Percentiles rank a stretch among this genome's conserved stretches.
These are phyloP conservation scores for Didymella exigua DNA, from an alignment of 2,329 filamentous ascomycete species.

Conservation along the genomic window DNA sequence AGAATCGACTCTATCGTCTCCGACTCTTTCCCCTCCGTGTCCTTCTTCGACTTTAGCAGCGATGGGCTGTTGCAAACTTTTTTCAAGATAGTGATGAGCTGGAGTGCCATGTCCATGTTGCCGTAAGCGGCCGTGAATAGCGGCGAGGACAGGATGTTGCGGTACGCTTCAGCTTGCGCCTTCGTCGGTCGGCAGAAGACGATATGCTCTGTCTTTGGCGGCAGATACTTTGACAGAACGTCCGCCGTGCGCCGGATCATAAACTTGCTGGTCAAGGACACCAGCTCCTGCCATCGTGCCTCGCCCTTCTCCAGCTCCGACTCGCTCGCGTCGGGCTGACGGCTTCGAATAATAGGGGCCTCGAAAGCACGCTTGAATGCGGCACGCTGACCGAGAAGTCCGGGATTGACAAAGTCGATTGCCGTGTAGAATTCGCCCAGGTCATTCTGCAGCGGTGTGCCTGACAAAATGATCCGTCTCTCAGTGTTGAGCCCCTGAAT, in stretches of 20 bases:
- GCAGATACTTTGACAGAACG: constrained; percentile 68
- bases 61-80: constrained; percentile 76
- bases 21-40: constrained; percentile 54
- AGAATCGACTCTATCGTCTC: constrained; percentile 53
- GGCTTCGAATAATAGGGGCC: constrained; percentile 65
- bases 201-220: constrained; percentile 71
- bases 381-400: constrained; percentile 65
- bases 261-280: constrained; percentile 65
- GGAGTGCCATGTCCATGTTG: constrained; percentile 66
- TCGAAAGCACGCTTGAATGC: constrained; percentile 70
- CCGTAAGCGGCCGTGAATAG: constrained; percentile 67
- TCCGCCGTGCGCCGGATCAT: constrained; percentile 70
- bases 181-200: constrained; percentile 68
- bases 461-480: constrained; percentile 67
- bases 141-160: constrained; percentile 67
- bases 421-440: constrained; percentile 70
- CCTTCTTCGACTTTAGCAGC: constrained; percentile 60
- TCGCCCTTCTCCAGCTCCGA: constrained; percentile 69
- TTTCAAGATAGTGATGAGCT: constrained; percentile 74
- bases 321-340: constrained; percentile 66
- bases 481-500: constrained; percentile 68
- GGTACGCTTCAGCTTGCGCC: constrained; percentile 66
- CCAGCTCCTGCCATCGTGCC: constrained; percentile 65
- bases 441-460: constrained; percentile 72
- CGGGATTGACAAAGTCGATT: constrained; percentile 72